Evolutionary conservation across 2,329 filamentous ascomycete genomes (phyloP).

Genomic region (Ophiostoma perfectum): DNA sequence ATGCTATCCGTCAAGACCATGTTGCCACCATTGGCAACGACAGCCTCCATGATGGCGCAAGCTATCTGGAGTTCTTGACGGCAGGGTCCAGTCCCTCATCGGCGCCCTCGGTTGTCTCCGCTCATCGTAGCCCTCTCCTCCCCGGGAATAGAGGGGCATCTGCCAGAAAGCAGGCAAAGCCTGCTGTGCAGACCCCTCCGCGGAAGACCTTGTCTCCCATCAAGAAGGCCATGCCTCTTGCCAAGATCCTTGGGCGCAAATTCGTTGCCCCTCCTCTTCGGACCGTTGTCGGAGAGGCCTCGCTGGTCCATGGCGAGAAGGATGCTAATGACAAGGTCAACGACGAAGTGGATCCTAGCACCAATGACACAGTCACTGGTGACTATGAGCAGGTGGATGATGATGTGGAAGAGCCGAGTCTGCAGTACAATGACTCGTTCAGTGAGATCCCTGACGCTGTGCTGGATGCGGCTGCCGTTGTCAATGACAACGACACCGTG

Average conservation of each 20-base stretch:
- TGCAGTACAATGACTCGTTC: slow-evolving; percentile 50
- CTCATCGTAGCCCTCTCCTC: neutral
- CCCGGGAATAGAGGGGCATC: neutral
- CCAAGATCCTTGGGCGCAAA: slow-evolving; percentile 23
- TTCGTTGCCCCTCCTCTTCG: slow-evolving; percentile 13
- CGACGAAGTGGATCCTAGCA: neutral
- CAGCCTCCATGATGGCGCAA: slow-evolving; percentile 18
- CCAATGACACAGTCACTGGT: neutral
- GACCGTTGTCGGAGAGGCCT: neutral
- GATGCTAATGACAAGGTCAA: neutral
- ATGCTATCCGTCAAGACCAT: slow-evolving; percentile 42
- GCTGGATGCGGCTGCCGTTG: slow-evolving; percentile 44
- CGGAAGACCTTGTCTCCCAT: slow-evolving; percentile 17
- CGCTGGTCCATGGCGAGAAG: neutral
- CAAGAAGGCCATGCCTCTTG: slow-evolving; percentile 24
- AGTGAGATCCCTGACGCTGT: slow-evolving; percentile 51
- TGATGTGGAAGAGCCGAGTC: slow-evolving; percentile 14
- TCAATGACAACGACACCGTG: slow-evolving; percentile 27
- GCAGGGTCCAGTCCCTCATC: slow-evolving; percentile 16
- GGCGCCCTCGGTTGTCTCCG: slow-evolving; percentile 6
- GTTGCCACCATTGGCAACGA: neutral
- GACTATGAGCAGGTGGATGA: neutral
- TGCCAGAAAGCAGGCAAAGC: neutral
- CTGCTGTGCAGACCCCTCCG: neutral
- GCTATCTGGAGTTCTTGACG: slow-evolving; percentile 23